Evolutionary conservation across 768 basidiomycete genomes (phyloP), one percentile per base, ranked within the genome.

Genomic region (Mycena amicta): DNA sequence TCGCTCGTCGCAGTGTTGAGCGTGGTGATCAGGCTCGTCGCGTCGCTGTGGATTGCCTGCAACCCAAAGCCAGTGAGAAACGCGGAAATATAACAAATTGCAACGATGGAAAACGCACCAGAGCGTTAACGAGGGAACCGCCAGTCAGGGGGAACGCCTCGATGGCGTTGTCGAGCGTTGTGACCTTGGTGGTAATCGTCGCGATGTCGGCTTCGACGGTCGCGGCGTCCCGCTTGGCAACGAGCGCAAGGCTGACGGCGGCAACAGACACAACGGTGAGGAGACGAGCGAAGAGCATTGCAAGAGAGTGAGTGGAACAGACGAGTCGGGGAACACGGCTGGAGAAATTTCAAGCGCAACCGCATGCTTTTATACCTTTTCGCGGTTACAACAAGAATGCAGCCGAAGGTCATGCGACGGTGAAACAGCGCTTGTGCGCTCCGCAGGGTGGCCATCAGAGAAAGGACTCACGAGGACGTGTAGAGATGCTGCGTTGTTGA

Each of bases 181-280:
- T 71, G 4, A 73, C 61, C 41, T 67, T 66, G 15, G 67, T 56
- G 2, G 68, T 51, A 49, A 77, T 71, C 11, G 20, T 57, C 3
- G 41, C 53, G 41, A 75, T 67, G 62, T 77, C 76, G 13, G 60
- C 37, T 54, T 71, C 50, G 25, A 78, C 68, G 26, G 70, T 51
- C 1, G 69, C 68, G 23, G 69, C 61, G 28, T 71, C 72, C 43
- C 64, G 64, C 50, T 59, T 63, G 46, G 60, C 13, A 15, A 43
- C 37, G 18, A 65, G 49, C 13, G 68, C 69, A n/a, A 70, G 64
- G 18, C 66, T 56, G 20, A 65, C 63, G 47, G 66, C 52, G 11
- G 63, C 63, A 53, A 72, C 63, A 23, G 71, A 70, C 30, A 74
- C 57, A 52, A 72, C 52, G 51, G 69, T 50, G 60, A 74, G 27